Evolutionary conservation across 331 rosid genomes (phyloP), one percentile per base, ranked within the genome.

Genomic region (Malus hybrid): DNA sequence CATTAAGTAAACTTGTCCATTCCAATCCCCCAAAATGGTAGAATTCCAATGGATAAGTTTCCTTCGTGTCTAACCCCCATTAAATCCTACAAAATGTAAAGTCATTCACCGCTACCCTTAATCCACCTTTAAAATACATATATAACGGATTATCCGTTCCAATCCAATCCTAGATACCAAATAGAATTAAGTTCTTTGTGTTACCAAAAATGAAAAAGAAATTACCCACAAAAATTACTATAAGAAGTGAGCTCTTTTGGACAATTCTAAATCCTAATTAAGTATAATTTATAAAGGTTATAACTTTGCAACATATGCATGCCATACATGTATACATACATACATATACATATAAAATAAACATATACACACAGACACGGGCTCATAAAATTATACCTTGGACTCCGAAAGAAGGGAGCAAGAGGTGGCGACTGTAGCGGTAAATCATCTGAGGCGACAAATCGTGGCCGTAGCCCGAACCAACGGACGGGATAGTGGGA

Each of bases 381-480:
- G 10, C 32, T 59, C 12, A 5, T 59, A 59, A 1, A 62, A 62
- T 28, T 28, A 12, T 62, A 91, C 96, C 97, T 90, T 88, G 85
- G 79, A 94, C 92, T 2, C 98, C 99, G 34, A 94, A 88, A 10
- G 96, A 84, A 74, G 99, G 99, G 66, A 94, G 96, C 79, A 94
- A 57, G 12, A 94, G 96, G 76, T 94, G 99, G 44, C 99, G 95
- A 72, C 99, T 94, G 86, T 94, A 91, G 79, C 96, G 87, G 86
- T 90, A 88, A 65, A 94, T 90, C 91, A 81, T 80, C 72, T 90
- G 79, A 11, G 91, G 88, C 9, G 89, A 66, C 69, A 94, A 80
- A 4, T 84, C 88, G 67, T 80, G 85, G n/a, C 76, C 82, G 7
- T 75, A 69, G 44, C 27, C 54, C 10, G 73, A 75, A 18, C 61